phyloP scores from a whole-genome alignment of 768 basidiomycete genomes.

The Dacryopinax primogenitus region DNA sequence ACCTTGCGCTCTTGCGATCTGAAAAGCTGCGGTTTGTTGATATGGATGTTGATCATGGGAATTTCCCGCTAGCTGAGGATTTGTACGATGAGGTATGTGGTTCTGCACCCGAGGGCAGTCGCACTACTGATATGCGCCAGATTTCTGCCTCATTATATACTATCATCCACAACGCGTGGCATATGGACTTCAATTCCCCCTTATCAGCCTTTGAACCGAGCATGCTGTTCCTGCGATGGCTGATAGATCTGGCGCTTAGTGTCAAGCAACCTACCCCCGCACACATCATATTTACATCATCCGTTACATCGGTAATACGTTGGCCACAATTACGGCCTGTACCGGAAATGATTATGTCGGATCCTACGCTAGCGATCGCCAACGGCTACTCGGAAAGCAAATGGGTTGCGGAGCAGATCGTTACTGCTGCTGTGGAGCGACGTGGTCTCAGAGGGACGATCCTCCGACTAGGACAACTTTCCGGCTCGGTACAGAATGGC shows the following conservation, averaged over 20 bases:
- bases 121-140: neutral
- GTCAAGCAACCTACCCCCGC: conserved; percentile 23
- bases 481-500: neutral
- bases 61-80: conserved; percentile 16
- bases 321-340: neutral
- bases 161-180: conserved; percentile 25
- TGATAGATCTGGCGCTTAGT: conserved; percentile 30
- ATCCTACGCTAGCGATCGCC: neutral
- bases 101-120: conserved; percentile 20
- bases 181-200: conserved; percentile 33
- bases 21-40: neutral
- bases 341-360: neutral
- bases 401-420: neutral
- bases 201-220: conserved; percentile 35
- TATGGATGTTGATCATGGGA: neutral
- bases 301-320: conserved; percentile 26
- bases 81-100: conserved; percentile 21
- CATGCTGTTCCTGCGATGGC: conserved; percentile 31
- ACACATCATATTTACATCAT: conserved; percentile 34
- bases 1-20: neutral
- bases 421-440: neutral
- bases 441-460: neutral
- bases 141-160: neutral
- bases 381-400: neutral
- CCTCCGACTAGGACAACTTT: neutral